phyloP scores from a whole-genome alignment of 352 stramenopile species.

The Globisporangium okanoganense region DNA sequence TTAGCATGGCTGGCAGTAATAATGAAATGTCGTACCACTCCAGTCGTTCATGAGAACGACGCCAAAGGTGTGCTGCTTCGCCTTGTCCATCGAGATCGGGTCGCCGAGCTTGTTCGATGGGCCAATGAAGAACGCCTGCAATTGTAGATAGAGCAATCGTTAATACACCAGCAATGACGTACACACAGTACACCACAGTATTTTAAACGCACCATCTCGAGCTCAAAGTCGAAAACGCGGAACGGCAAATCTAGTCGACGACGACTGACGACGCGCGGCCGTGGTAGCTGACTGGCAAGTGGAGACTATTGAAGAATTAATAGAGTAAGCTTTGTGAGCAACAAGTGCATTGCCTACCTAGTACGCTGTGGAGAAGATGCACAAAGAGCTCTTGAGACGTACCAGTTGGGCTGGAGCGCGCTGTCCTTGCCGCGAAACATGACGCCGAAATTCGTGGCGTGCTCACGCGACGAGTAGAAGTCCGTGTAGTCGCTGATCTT shows the following conservation, averaged over 20 bases:
- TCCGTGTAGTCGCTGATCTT: slow-evolving; percentile 97
- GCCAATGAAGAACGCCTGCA: slow-evolving; percentile 91
- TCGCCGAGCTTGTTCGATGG: slow-evolving; percentile 84
- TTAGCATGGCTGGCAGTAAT: no score
- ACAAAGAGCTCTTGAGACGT: neutral
- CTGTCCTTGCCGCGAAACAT: slow-evolving; percentile 95
- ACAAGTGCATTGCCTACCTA: no score
- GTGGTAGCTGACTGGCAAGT: slow-evolving; percentile 97
- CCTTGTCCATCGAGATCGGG: slow-evolving; percentile 87
- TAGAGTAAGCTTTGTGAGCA: no score
- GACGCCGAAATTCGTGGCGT: slow-evolving; percentile 94
- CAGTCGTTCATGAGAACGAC: slow-evolving; percentile 98
- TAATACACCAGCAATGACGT: neutral
- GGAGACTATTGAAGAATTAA: slow-evolving; percentile 48
- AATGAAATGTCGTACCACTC: no score
- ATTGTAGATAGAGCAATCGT: neutral
- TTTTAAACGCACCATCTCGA: slow-evolving; percentile 83
- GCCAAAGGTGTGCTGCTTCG: slow-evolving; percentile 95
- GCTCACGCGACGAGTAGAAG: slow-evolving; percentile 96
- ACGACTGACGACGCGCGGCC: slow-evolving; percentile 92
- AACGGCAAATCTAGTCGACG: slow-evolving; percentile 86
- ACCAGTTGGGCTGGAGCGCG: slow-evolving; percentile 96
- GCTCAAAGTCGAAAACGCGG: slow-evolving; percentile 94
- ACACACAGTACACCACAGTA: neutral
- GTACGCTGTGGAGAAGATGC: neutral